Evolutionary conservation across 495 filamentous ascomycete species (phyloP).

Genomic region (Evernia prunastri): DNA sequence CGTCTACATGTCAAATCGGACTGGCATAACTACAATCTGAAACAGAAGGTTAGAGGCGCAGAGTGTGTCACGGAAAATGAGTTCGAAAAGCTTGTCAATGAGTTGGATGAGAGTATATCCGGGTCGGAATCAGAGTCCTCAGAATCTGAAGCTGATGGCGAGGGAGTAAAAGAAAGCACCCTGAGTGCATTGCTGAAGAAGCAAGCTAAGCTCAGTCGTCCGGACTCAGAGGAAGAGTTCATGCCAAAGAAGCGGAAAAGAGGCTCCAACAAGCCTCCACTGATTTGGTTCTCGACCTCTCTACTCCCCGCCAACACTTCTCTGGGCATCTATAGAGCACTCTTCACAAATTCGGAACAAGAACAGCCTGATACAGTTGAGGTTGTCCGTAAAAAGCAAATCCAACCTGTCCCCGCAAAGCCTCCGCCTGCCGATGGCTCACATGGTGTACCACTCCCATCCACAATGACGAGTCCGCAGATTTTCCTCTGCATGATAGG

Average conservation of each 20-base stretch:
- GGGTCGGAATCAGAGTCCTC: slow-evolving; percentile 60
- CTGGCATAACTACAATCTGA: slow-evolving; percentile 88
- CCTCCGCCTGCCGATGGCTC: slow-evolving; percentile 38
- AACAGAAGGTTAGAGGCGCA: slow-evolving; percentile 71
- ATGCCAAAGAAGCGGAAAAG: slow-evolving; percentile 41
- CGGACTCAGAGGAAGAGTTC: slow-evolving; percentile 44
- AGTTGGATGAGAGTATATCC: slow-evolving; percentile 85
- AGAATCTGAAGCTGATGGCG: slow-evolving; percentile 49
- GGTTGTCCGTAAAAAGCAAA: slow-evolving; percentile 64
- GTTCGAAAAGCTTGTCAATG: slow-evolving; percentile 76
- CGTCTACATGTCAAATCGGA: slow-evolving; percentile 84
- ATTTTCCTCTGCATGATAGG: slow-evolving; percentile 98
- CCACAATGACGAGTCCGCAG: slow-evolving; percentile 59
- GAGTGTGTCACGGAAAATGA: slow-evolving; percentile 65
- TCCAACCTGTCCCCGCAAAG: slow-evolving; percentile 57
- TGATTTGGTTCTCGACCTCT: slow-evolving; percentile 80
- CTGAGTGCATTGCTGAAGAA: slow-evolving; percentile 71
- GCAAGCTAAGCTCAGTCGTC: slow-evolving; percentile 63
- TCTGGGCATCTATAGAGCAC: slow-evolving; percentile 74
- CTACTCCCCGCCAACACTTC: slow-evolving; percentile 68
- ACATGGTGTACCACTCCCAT: slow-evolving; percentile 44
- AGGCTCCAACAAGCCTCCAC: slow-evolving; percentile 59
- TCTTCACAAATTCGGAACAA: slow-evolving; percentile 68
- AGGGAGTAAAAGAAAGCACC: slow-evolving; percentile 52
- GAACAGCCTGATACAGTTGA: slow-evolving; percentile 58